phyloP scores from a whole-genome alignment of 2,329 filamentous ascomycete genomes.

The Cladophialophora carrionii region DNA sequence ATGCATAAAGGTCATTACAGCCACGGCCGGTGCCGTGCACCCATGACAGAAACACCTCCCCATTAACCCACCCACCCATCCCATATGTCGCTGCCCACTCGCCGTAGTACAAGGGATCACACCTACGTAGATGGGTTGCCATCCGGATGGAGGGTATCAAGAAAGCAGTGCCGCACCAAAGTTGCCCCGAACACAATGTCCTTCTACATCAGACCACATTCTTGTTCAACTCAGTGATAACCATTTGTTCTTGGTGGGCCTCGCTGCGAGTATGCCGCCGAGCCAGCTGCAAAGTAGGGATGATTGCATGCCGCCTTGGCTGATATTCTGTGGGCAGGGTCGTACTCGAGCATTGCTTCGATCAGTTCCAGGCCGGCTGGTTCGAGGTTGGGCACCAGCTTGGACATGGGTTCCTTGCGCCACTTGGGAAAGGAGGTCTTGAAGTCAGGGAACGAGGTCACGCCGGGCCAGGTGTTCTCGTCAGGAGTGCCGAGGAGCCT shows the following conservation, averaged over 20 bases:
- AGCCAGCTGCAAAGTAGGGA: slow-evolving; percentile 71
- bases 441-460: slow-evolving; percentile 93
- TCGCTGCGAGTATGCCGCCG: slow-evolving; percentile 53
- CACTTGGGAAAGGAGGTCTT: slow-evolving; percentile 92
- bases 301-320: slow-evolving; percentile 86
- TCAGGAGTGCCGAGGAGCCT: slow-evolving; percentile 80
- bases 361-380: slow-evolving; percentile 58
- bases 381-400: slow-evolving; percentile 73
- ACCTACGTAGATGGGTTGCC: background rate
- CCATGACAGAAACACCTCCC: background rate
- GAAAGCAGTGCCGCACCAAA: background rate
- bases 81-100: background rate
- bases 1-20: slow-evolving; percentile 18
- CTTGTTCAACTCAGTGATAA: slow-evolving; percentile 43
- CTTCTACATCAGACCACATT: background rate
- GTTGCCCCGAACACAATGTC: background rate
- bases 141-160: background rate
- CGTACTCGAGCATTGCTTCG: slow-evolving; percentile 76
- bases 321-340: slow-evolving; percentile 82
- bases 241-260: slow-evolving; percentile 41
- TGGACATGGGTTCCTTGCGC: slow-evolving; percentile 68
- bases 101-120: background rate
- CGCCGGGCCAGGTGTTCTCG: slow-evolving; percentile 82
- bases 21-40: background rate
- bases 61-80: background rate